Base-by-base conservation (phyloP, 164 flowering plant genomes). In the Sedum album region DNA sequence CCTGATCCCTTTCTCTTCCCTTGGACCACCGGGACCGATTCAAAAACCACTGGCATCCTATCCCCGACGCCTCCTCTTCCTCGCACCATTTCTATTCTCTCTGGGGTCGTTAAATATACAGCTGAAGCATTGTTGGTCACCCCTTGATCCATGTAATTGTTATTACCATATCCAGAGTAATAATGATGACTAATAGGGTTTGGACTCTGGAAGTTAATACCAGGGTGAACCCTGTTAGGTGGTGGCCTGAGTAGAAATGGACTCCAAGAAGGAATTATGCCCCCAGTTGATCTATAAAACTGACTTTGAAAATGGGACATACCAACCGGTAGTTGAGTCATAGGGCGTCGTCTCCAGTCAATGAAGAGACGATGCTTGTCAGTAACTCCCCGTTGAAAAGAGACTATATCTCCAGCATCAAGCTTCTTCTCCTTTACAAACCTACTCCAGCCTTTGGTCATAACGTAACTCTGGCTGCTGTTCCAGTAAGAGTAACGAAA, bases 391-490 rank as follows among this genome's bases (percentile, higher is more conserved):
- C 96, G 77, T 53, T 90, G 85, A 70, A 93, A 93, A 2, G 96
- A 86, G 28, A 93, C 95, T 38, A 81, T 82, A 68, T 93, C 98
- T 0, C 98, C 98, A 0, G 98, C 92, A 53, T 88, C 89, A 4
- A 93, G 91, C 80, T 83, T 85, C 78, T 93, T 93, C 76, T 93
- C 98, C 79, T 93, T 90, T 17, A 93, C 98, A 46, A 93, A 93
- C 9, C 98, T 79, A 77, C 94, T 89, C 98, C 98, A 93, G 1
- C 98, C 98, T 77, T 93, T 93, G 44, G 98, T 93, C 94, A 93
- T 90, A 9, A 93, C 98, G 69, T 93, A 93, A 82, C 98, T 93
- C 79, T 93, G 98, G 82, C 96, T 89, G 74, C 98, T 93, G 71
- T 90, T 90, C 98, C 98, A 93, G 74, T 93, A 93, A 9, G 98